Evolutionary conservation across 2,329 filamentous ascomycete species (phyloP), one percentile per base, ranked within the genome.

Genomic region (Ceratocystis eucalypticola): DNA sequence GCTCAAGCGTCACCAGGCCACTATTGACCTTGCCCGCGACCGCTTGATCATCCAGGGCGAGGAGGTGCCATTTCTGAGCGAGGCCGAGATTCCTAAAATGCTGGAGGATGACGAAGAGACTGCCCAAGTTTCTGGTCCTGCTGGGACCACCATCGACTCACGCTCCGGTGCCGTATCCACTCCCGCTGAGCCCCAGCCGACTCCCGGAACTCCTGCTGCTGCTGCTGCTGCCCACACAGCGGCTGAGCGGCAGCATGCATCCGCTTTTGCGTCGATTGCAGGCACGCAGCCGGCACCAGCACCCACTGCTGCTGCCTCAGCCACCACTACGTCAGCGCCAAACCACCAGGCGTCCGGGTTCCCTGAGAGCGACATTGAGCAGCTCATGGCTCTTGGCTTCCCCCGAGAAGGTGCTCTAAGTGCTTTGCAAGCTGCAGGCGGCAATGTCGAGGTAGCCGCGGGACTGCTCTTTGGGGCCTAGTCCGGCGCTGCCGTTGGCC

Each of bases 1-100:
- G 90, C 81, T 99, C 69, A 96, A 96, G 78, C 85, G 94, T 48
- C 92, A 97, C 76, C 93, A 96, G 76, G 94, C 93, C 45, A 88
- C 83, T 71, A 93, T 99, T 72, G 94, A 99, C 74, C 82, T 99
- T 12, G 83, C 85, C 69, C 88, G 87, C 72, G 91, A 94, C 72
- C 89, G 87, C 69, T 83, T 99, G 20, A 83, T 95, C 69, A 96
- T 99, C 71, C 89, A 94, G 72, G 89, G 88, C 66, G 86, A 91
- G 70, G 89, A 94, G 70, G 89, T 99, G 5, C 84, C 88, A 0
- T 99, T 99, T 75, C 79, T 99, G 12, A 88, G 90, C 61, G 94
- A 97, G 76, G 88, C 88, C 2, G 93, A 99, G 70, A 96, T 97
- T 64, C 94, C 94, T n/a, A 95, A 88, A 74, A 88, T 92, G 69